These are phyloP conservation scores for Fusarium pininemorale DNA, from an alignment of 2,329 filamentous ascomycete species.

Conservation along the genomic window DNA sequence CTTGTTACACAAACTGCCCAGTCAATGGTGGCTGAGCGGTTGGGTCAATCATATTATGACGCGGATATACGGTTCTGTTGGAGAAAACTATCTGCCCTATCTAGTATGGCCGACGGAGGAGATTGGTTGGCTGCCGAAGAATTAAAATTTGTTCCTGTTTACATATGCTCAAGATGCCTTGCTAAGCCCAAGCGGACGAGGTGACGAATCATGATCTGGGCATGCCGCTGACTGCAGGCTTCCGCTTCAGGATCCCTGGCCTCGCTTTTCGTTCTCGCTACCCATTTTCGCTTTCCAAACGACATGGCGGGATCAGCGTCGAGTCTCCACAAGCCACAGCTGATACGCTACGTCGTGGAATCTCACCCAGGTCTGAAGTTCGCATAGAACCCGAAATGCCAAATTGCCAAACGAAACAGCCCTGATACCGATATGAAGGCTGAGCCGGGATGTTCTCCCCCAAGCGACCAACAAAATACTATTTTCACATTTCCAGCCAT, in stretches of 20 bases:
- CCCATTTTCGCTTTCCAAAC: background rate
- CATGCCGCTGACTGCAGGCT: background rate
- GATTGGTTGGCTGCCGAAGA: background rate
- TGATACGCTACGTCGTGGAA: background rate
- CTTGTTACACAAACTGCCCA: background rate
- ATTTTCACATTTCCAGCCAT: background rate
- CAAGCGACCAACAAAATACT: background rate
- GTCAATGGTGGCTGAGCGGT: background rate
- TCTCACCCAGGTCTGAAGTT: rapidly evolving
- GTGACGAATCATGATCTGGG: background rate
- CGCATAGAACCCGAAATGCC: background rate
- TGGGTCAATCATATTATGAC: background rate
- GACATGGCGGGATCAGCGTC: background rate
- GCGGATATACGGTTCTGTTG: background rate
- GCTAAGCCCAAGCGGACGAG: background rate
- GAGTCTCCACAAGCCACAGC: background rate
- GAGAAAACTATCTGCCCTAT: background rate
- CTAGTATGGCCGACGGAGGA: background rate
- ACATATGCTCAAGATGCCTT: background rate
- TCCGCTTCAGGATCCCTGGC: background rate
- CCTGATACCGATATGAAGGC: background rate
- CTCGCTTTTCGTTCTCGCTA: background rate
- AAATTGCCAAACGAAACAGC: background rate
- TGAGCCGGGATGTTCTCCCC: background rate
- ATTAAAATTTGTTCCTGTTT: background rate